Base-by-base conservation (phyloP, 148 eudicot genomes). In the Cornus controversa region DNA sequence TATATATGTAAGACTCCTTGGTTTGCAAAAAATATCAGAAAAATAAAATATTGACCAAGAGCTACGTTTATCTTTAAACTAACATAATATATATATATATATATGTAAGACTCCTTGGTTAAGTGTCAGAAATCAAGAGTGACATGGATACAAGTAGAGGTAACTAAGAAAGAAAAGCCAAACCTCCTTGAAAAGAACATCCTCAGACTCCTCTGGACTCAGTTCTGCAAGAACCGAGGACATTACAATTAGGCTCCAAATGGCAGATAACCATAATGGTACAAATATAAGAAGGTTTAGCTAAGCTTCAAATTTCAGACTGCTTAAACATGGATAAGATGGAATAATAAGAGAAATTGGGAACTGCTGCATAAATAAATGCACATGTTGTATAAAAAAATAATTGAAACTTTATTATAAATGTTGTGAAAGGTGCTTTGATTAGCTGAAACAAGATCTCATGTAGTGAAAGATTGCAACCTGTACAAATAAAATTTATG, bases 121-220 rank as follows among this genome's bases (percentile, higher is more conserved):
- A 60, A 60, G 64, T 60, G 64, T 20, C 24, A n/a, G 0, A 60
- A 75, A 75, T 26, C 28, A 25, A 75, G 70, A 1, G 27, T 27
- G 36, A 47, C 27, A 29, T 47, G 8, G 62, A 23, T 64, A 57
- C 25, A 36, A 53, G 14, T 10, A 64, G 5, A 37, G 60, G 66
- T 4, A 22, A 62, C 29, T 25, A 67, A 68, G 67, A 71, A 40
- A 76, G 80, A 74, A 65, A 73, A 23, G 70, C 42, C 82, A 73
- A 28, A 95, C 98, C 98, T 95, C 97, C 80, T 93, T 95, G 81
- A 95, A 95, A 72, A 95, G 97, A 80, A 95, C 97, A 86, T 95
- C 97, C 78, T 93, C 98, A 11, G 98, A 91, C 57, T 95, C 98
- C 82, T 93, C 98, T 65, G 93, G 87, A 79, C 90, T 90, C 76